These are phyloP conservation scores for Aspergillus cristatus DNA, from an alignment of 495 filamentous ascomycete species.

Conservation along the genomic window DNA sequence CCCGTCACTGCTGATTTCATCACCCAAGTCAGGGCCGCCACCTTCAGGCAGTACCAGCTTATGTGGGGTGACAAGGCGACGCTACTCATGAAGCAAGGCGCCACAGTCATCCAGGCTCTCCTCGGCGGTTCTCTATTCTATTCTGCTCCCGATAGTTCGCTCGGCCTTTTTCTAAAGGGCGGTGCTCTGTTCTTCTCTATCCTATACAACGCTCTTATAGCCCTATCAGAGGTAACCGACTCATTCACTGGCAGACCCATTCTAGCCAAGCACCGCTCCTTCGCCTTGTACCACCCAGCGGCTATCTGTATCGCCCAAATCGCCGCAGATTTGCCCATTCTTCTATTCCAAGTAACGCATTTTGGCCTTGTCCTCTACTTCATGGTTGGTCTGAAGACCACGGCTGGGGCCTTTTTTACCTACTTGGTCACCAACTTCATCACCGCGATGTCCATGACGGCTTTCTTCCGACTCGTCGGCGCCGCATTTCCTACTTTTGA, in stretches of 20 bases:
- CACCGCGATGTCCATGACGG: slow-evolving; percentile 38
- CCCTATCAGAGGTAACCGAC: slow-evolving; percentile 61
- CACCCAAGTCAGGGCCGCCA: slow-evolving; percentile 48
- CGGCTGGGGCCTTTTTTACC: slow-evolving; percentile 42
- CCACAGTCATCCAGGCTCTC: slow-evolving; percentile 32
- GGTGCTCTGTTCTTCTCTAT: slow-evolving; percentile 64
- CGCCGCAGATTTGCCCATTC: slow-evolving; percentile 57
- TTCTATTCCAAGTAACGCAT: slow-evolving; percentile 52
- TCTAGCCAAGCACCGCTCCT: slow-evolving; percentile 64
- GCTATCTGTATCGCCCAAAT: slow-evolving; percentile 65
- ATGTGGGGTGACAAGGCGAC: slow-evolving; percentile 52
- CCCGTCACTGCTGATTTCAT: slow-evolving; percentile 50
- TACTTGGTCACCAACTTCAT: slow-evolving; percentile 38
- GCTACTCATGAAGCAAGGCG: slow-evolving; percentile 49
- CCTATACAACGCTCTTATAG: slow-evolving; percentile 64
- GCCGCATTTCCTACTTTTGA: slow-evolving; percentile 43
- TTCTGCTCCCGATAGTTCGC: slow-evolving; percentile 27
- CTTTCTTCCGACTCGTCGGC: slow-evolving; percentile 43
- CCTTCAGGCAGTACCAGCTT: slow-evolving; percentile 47
- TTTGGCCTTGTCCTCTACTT: slow-evolving; percentile 69
- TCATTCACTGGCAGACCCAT: slow-evolving; percentile 63
- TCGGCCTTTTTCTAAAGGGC: slow-evolving; percentile 43
- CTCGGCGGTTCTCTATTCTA: slow-evolving; percentile 37
- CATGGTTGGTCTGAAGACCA: slow-evolving; percentile 46
- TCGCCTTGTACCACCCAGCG: slow-evolving; percentile 65